A percentile compares a stretch with the other conserved stretches of the same genome.
Conservation (phyloP, 2,329 filamentous ascomycete species). For the Colletotrichum australisinense region DNA sequence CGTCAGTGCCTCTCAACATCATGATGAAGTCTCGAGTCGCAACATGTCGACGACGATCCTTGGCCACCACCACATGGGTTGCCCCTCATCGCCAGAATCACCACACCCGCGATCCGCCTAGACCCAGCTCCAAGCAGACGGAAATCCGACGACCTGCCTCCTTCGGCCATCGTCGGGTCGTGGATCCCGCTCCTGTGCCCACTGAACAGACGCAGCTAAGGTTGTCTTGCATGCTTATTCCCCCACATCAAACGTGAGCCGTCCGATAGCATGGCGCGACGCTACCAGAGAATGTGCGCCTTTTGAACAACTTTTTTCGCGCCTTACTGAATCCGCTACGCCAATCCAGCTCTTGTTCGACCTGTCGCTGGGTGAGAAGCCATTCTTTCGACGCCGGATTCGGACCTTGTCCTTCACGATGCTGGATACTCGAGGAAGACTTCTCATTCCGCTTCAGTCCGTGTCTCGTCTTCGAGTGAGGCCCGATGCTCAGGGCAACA, state of each 20-base stretch:
- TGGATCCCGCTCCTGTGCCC: slow-evolving; percentile 17
- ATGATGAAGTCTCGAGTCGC: neutral
- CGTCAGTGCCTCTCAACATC: neutral
- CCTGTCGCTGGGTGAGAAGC: neutral
- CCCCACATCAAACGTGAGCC: slow-evolving; percentile 20
- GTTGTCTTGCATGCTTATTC: slow-evolving; percentile 30
- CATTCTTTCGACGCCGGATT: neutral
- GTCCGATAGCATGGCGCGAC: neutral
- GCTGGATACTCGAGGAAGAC: neutral
- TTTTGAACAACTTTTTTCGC: neutral
- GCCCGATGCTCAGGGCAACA: neutral
- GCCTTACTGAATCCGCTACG: neutral
- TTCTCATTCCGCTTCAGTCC: neutral
- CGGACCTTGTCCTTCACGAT: neutral
- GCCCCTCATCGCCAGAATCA: neutral
- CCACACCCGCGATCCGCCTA: neutral
- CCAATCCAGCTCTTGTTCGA: neutral
- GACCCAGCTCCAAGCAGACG: neutral
- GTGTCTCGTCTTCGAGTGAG: neutral
- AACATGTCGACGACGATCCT: neutral
- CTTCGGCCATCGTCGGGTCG: slow-evolving; percentile 7
- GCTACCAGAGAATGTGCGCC: neutral
- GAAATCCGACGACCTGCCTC: slow-evolving; percentile 21
- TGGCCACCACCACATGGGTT: neutral
- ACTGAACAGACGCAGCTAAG: slow-evolving; percentile 28